These are phyloP conservation scores for Chlamydomonas schloesseri DNA, from an alignment of 139 green algal genomes.

Conservation along the genomic window DNA sequence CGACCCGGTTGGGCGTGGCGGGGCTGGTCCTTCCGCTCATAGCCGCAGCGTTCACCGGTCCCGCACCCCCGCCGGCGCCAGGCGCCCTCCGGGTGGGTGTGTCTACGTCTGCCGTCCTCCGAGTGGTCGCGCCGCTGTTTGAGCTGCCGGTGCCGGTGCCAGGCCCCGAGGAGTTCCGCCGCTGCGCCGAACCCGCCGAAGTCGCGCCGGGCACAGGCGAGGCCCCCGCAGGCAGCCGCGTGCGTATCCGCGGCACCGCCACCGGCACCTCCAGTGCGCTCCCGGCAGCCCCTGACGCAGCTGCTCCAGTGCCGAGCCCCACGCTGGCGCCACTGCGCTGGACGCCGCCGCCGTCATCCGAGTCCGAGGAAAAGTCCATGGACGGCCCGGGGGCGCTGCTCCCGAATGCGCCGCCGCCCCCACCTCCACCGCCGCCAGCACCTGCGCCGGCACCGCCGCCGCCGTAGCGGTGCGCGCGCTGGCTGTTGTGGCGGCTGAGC, in stretches of 20 bases:
- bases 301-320: no score
- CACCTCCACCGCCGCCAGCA: neutral
- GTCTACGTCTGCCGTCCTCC: no score
- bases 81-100: no score
- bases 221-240: neutral
- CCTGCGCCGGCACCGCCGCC: neutral
- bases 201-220: no score
- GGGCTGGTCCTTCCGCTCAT: no score
- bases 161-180: no score
- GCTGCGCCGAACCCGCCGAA: no score
- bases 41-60: no score
- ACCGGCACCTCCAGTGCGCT: neutral
- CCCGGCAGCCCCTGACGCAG: neutral
- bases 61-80: no score
- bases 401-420: neutral
- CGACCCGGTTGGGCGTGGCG: no score
- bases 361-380: neutral
- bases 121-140: no score
- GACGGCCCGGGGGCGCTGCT: neutral
- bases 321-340: neutral
- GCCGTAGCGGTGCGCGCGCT: constrained; percentile 24
- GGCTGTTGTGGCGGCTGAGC: neutral
- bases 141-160: no score
- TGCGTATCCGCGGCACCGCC: neutral
- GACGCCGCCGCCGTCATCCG: neutral